phyloP scores from a whole-genome alignment of 257 asterid genomes.

The Dorcoceras hygrometricum region DNA sequence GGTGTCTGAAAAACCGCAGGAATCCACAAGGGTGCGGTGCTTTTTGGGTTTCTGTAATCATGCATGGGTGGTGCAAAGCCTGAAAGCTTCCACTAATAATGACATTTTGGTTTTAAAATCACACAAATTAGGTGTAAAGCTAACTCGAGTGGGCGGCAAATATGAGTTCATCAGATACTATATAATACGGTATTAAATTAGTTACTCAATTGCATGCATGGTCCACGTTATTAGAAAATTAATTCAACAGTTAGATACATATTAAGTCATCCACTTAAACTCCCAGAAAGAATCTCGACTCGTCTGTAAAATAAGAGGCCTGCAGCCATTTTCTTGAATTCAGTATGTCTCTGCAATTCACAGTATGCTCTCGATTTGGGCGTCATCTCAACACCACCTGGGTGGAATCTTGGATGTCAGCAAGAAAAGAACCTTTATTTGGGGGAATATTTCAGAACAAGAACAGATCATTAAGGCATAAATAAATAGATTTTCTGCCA shows the following conservation, averaged over 20 bases:
- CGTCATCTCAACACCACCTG: neutral
- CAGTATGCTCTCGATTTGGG: neutral
- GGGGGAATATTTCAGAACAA: neutral
- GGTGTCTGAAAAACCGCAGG: conserved; percentile 26
- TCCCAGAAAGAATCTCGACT: neutral
- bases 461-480: neutral
- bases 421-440: neutral
- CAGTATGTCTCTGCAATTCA: neutral
- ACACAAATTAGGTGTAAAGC: conserved; percentile 50
- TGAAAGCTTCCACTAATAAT: conserved; percentile 49
- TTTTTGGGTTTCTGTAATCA: conserved; percentile 68
- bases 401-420: neutral
- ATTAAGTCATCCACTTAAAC: too few relatives aligned
- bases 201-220: conserved; percentile 18
- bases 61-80: conserved; percentile 28
- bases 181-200: conserved; percentile 30
- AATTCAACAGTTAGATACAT: too few relatives aligned
- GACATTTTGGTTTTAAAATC: conserved; percentile 24
- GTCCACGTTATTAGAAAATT: neutral
- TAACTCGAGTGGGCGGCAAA: conserved; percentile 39
- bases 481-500: too few relatives aligned
- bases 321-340: too few relatives aligned
- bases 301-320: neutral
- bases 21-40: conserved; percentile 48
- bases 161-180: conserved; percentile 31